Conservation (phyloP, 169 alveolate genomes). For the Theileria equi region DNA sequence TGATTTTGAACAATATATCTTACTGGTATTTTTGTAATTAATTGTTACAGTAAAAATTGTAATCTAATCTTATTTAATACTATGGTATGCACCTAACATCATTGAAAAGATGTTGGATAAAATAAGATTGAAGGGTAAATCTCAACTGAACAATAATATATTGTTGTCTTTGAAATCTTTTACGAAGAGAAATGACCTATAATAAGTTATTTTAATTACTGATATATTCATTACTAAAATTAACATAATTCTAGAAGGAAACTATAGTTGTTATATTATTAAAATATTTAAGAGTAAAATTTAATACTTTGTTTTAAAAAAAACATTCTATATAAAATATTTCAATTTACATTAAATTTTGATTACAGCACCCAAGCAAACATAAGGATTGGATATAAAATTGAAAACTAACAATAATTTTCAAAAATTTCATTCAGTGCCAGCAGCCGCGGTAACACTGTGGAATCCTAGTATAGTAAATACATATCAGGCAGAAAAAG, state of each 20-base stretch:
- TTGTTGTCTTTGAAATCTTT: conserved; percentile 11
- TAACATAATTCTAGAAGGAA: conserved; percentile 9
- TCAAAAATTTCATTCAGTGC: conserved; percentile 51
- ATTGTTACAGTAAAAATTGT: conserved; percentile 5
- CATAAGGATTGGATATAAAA: conserved; percentile 11
- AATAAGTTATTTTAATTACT: conserved; percentile 3
- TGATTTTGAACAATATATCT: conserved; percentile 5
- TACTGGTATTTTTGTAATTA: conserved; percentile 6
- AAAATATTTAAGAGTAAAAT: conserved; percentile 3
- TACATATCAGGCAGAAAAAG: conserved; percentile 10
- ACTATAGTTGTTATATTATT: neutral
- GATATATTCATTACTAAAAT: conserved; percentile 9
- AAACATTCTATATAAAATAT: conserved; percentile 7
- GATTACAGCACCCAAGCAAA: conserved; percentile 12
- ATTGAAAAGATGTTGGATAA: conserved; percentile 4
- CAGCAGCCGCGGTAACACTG: conserved; percentile 54
- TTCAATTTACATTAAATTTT: neutral
- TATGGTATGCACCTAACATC: conserved; percentile 1
- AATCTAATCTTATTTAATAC: conserved; percentile 8
- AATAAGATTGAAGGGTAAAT: conserved; percentile 1
- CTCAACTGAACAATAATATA: conserved; percentile 2
- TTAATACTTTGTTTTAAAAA: too few species aligned
- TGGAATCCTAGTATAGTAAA: conserved; percentile 37
- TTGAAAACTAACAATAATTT: too few species aligned
- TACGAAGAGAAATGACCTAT: conserved; percentile 12